These are phyloP conservation scores for Emergomyces orientalis DNA, from an alignment of 2,329 filamentous ascomycete species.

Conservation along the genomic window DNA sequence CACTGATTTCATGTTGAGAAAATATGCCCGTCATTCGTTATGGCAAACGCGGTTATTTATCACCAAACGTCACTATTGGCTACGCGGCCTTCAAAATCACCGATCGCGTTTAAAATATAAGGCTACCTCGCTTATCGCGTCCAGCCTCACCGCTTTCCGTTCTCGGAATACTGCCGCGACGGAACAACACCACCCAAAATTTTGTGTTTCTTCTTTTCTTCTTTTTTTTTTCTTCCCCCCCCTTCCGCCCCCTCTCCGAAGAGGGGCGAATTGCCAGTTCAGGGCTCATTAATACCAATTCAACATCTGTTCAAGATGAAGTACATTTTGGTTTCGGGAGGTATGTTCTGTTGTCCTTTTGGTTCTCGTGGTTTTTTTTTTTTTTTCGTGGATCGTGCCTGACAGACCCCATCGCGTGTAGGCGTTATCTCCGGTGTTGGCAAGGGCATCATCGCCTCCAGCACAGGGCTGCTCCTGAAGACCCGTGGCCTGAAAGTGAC, in stretches of 20 bases:
- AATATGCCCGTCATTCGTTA: too few species aligned
- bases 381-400: neutral
- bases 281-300: neutral
- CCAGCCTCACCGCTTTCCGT: neutral
- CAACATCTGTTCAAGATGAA: slow-evolving; percentile 51
- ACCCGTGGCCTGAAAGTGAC: slow-evolving; percentile 66
- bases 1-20: too few species aligned
- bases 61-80: too few species aligned
- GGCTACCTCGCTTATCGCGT: too few species aligned
- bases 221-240: neutral
- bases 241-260: neutral
- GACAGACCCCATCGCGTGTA: slow-evolving; percentile 13
- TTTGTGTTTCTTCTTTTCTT: neutral
- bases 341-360: slow-evolving; percentile 37
- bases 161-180: slow-evolving; percentile 3
- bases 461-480: slow-evolving; percentile 69
- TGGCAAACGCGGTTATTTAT: too few species aligned
- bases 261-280: slow-evolving; percentile 3
- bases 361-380: neutral
- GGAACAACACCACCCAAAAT: neutral
- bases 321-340: slow-evolving; percentile 72
- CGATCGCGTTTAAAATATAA: too few species aligned
- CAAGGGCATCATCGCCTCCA: slow-evolving; percentile 61
- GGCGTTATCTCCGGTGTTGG: slow-evolving; percentile 45
- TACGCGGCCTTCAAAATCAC: too few species aligned